A percentile compares a stretch with the other conserved stretches of the same genome.
Conservation (phyloP, 1,139 yeast genomes). For the Hemisphaericaspora xylofermentans region DNA sequence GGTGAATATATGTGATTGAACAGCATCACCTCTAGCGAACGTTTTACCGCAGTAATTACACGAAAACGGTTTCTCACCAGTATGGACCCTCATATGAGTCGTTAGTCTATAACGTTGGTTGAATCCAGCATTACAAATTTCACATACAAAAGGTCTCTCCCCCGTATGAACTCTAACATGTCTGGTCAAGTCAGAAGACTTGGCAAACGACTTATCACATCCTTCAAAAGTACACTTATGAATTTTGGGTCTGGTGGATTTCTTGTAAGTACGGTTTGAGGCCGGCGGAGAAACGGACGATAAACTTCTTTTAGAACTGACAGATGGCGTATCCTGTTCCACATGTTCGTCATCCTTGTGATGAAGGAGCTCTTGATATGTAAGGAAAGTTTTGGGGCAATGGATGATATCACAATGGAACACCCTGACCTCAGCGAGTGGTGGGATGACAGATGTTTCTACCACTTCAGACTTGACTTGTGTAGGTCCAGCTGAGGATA, state of each 20-base stretch:
- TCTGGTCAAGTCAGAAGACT: constrained; percentile 24
- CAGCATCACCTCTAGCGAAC: constrained; percentile 31
- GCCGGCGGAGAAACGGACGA: not conserved
- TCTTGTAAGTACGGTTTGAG: constrained; percentile 10
- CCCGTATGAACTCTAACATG: constrained; percentile 28
- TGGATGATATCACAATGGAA: constrained; percentile 16
- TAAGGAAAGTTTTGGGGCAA: constrained; percentile 17
- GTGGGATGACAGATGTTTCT: not conserved
- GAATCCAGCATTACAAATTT: constrained; percentile 22
- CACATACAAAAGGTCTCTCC: constrained; percentile 26
- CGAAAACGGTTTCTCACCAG: constrained; percentile 29
- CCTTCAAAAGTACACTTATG: constrained; percentile 19
- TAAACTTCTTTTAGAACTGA: not conserved
- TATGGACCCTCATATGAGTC: constrained; percentile 26
- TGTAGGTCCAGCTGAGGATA: not conserved
- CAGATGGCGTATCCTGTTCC: not conserved
- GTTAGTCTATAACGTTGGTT: constrained; percentile 27
- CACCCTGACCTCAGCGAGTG: constrained; percentile 13
- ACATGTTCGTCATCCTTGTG: constrained; percentile 13
- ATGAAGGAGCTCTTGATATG: constrained; percentile 13
- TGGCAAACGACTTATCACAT: constrained; percentile 22
- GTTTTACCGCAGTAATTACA: constrained; percentile 25
- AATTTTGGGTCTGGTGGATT: constrained; percentile 15
- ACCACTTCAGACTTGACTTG: constrained; percentile 8
- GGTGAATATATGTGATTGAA: constrained; percentile 24